Conservation (phyloP, 2,329 filamentous ascomycete genomes). For the Aspergillus floridensis region DNA sequence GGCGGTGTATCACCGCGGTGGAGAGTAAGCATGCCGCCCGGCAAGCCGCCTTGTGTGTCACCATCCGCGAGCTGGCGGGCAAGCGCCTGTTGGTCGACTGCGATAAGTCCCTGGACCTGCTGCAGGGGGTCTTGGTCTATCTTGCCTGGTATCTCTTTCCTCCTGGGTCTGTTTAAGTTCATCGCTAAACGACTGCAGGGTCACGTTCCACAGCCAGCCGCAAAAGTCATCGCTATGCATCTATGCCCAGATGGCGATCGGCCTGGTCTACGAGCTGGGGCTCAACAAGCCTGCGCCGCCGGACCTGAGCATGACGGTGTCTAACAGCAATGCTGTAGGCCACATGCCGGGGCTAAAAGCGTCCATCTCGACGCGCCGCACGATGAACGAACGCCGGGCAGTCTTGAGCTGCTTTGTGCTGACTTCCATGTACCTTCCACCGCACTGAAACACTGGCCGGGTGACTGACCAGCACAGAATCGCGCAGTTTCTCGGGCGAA, state of each 20-base stretch:
- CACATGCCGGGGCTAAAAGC: not conserved
- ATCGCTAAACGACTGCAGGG: not conserved
- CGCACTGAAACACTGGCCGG: not conserved
- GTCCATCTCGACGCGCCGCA: conserved; percentile 3
- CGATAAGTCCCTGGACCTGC: conserved; percentile 8
- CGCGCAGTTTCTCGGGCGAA: conserved; percentile 44
- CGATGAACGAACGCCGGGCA: conserved; percentile 14
- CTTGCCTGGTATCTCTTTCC: conserved; percentile 6
- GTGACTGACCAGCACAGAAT: conserved; percentile 28
- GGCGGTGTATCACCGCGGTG: conserved; percentile 8
- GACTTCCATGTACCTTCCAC: conserved; percentile 8
- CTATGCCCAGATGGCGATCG: conserved; percentile 12
- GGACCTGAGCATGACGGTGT: not conserved
- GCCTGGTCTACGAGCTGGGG: conserved; percentile 8
- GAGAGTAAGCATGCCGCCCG: conserved; percentile 4
- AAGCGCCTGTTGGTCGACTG: conserved; percentile 8
- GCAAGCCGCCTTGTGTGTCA: not conserved
- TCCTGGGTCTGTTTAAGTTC: too few species aligned
- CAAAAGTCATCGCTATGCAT: conserved; percentile 11
- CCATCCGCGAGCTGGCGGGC: conserved; percentile 5
- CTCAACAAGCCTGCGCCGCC: conserved; percentile 10
- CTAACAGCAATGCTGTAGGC: conserved; percentile 1
- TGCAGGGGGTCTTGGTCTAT: conserved; percentile 13
- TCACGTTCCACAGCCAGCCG: conserved; percentile 9
- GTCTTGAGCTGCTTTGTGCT: conserved; percentile 12